Evolutionary conservation across 345 rosid species (phyloP), one percentile per base, ranked within the genome.

Genomic region (Lumnitzera littorea): DNA sequence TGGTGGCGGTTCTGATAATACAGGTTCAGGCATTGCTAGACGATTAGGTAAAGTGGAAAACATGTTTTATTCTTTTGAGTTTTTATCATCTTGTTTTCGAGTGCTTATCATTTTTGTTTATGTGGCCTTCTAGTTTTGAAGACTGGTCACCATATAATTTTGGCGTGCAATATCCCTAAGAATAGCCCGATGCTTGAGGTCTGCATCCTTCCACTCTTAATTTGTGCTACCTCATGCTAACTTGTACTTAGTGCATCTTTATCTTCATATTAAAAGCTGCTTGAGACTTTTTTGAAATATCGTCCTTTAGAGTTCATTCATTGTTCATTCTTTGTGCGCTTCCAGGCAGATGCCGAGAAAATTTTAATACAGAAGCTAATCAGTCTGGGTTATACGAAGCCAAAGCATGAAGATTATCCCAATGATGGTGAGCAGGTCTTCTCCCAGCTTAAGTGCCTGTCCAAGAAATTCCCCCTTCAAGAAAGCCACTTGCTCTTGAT

Each of bases 81-180:
- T 27, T 15, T 4, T 51, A 15, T n/a, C 9, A 3, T 48, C 49
- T 48, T 25, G 36, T 17, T 4, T 15, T 58, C 24, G 24, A 2
- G 15, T 13, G 23, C 47, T 57, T 58, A 15, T 61, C 57, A 20
- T 7, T 20, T 13, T 57, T 51, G 8, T 47, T 46, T 66, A 23
- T 53, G 16, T 53, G 36, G 64, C 14, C 57, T 73, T 68, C 24
- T 86, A 87, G 99, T 84, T 70, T 63, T 94, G 62, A 90, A 83
- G 87, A 86, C 90, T 61, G 97, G 99, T 50, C 84, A 82, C 41
- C 90, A 77, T 63, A 72, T 86, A 48, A 72, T 94, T 50, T 48
- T 94, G 11, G 91, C 96, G 69, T 86, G 90, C 71, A 94, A 90
- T 70, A 84, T 90, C 31, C 96, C 97, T 15, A 90, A 87, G 76